A percentile compares a stretch with the other conserved stretches of the same genome.
These are phyloP conservation scores for Microglena sp. DNA, from an alignment of 139 green algal genomes.

Conservation along the genomic window DNA sequence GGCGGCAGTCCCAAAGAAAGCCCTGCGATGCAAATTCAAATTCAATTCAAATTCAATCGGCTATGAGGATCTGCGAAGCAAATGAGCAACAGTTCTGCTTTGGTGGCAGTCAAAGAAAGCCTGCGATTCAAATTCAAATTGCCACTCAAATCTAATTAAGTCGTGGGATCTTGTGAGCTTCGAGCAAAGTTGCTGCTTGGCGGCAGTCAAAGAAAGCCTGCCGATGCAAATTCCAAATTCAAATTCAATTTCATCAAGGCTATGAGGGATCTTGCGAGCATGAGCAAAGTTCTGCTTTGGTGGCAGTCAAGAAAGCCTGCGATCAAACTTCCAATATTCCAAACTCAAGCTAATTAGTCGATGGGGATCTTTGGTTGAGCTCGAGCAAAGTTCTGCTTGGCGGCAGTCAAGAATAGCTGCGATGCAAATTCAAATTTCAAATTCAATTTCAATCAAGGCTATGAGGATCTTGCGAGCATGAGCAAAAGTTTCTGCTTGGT, in stretches of 20 bases:
- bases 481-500: neutral
- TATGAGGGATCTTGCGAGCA: neutral
- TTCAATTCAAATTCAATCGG: too few relatives aligned
- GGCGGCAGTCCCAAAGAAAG: conserved; percentile 66
- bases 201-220: too few relatives aligned
- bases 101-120: conserved; percentile 62
- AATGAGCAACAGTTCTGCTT: conserved; percentile 70
- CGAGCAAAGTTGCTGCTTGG: too few relatives aligned
- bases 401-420: conserved; percentile 69
- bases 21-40: too few relatives aligned
- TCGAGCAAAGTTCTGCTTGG: conserved; percentile 73
- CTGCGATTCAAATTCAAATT: conserved; percentile 43
- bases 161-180: too few relatives aligned
- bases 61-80: conserved; percentile 44
- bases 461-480: neutral
- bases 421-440: neutral
- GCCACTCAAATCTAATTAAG: conserved; percentile 69
- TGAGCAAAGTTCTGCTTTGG: neutral
- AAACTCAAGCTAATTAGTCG: too few relatives aligned
- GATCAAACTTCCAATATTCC: too few relatives aligned
- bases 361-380: conserved; percentile 56
- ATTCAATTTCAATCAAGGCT: too few relatives aligned
- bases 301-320: neutral
- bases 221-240: too few relatives aligned
- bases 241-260: too few relatives aligned